Conservation (phyloP, 2,329 filamentous ascomycete genomes). For the Periconia sp. region DNA sequence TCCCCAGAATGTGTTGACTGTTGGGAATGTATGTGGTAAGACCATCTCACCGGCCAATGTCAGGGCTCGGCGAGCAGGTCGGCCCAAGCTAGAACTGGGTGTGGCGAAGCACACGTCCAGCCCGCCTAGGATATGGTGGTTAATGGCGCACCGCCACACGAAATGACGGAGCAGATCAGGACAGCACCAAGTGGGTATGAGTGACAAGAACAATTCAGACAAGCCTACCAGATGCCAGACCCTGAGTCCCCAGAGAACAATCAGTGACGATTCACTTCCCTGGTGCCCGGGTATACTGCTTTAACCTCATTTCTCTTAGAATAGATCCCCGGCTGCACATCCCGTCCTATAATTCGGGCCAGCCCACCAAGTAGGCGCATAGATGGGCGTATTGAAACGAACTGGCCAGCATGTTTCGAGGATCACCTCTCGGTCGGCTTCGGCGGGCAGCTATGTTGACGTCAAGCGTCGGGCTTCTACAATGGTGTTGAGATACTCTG, state of each 20-base stretch:
- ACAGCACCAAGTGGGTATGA: slow-evolving; percentile 7
- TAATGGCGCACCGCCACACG: slow-evolving; percentile 28
- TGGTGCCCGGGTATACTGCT: slow-evolving; percentile 1
- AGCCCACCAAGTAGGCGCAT: slow-evolving; percentile 6
- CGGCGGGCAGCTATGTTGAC: slow-evolving; percentile 15
- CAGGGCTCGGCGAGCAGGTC: neutral
- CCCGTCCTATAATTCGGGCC: neutral
- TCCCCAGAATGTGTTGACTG: no score
- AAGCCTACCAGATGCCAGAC: slow-evolving; percentile 20
- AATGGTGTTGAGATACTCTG: slow-evolving; percentile 39
- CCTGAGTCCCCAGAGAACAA: no score
- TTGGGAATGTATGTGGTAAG: no score
- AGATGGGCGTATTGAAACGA: slow-evolving; percentile 11
- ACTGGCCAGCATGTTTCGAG: slow-evolving; percentile 17
- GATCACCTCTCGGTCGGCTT: slow-evolving; percentile 20
- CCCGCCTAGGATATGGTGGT: slow-evolving; percentile 17
- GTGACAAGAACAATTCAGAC: slow-evolving; percentile 13
- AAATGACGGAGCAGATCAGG: slow-evolving; percentile 14
- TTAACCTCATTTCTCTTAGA: slow-evolving; percentile 9
- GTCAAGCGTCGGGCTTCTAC: slow-evolving; percentile 22
- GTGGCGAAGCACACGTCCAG: slow-evolving; percentile 13
- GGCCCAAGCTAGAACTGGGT: slow-evolving; percentile 1
- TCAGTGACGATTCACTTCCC: neutral
- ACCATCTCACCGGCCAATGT: no score
- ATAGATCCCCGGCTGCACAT: neutral